These are phyloP conservation scores for Vanrija sp. DNA, from an alignment of 1,284 basidiomycete species.

Conservation along the genomic window DNA sequence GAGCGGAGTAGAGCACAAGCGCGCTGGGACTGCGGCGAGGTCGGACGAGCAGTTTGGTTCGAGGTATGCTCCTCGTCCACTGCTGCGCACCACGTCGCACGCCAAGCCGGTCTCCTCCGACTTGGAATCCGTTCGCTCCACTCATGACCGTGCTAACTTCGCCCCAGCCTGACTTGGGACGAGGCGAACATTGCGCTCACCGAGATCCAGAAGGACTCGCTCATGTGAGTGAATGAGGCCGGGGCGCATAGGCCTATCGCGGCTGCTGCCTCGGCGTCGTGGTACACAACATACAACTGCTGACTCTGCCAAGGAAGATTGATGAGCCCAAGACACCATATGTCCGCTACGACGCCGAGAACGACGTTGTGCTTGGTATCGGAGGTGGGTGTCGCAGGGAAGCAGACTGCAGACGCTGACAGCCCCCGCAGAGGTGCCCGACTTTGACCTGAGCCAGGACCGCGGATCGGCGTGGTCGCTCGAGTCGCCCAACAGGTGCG, in stretches of 20 bases:
- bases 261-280: background rate
- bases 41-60: background rate
- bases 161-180: constrained; percentile 73
- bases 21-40: background rate
- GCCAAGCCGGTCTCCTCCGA: background rate
- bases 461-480: background rate
- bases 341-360: constrained; percentile 81
- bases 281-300: background rate
- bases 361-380: constrained; percentile 64
- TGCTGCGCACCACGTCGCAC: background rate
- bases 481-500: too few species aligned
- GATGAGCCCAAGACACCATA: constrained; percentile 95
- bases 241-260: background rate
- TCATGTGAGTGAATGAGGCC: constrained; percentile 58
- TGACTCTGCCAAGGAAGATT: constrained; percentile 60
- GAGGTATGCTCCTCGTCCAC: background rate
- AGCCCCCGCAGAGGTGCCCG: constrained; percentile 55
- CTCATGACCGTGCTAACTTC: background rate
- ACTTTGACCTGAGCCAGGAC: constrained; percentile 36
- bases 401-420: background rate
- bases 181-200: constrained; percentile 85
- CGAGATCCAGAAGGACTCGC: constrained; percentile 84
- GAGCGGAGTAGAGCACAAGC: background rate
- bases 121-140: too few species aligned
- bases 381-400: constrained; percentile 52